phyloP scores from a whole-genome alignment of 108 stramenopile genomes.

The Craspedostauros australis region DNA sequence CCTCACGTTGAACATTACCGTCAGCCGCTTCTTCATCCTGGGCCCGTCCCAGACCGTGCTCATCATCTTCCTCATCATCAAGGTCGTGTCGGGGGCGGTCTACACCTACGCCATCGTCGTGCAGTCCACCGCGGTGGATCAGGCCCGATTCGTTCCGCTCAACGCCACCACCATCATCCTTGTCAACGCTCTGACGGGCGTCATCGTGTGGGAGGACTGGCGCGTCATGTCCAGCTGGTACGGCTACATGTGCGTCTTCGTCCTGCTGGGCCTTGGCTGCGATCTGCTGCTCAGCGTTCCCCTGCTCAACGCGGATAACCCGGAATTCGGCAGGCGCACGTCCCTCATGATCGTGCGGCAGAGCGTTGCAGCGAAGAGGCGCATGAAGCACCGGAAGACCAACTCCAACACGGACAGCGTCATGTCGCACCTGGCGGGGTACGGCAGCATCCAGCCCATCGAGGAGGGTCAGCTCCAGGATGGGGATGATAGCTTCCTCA shows the following conservation, averaged over 20 bases:
- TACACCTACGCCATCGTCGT: constrained; percentile 31
- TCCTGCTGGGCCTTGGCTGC: constrained; percentile 20
- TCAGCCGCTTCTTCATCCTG: constrained; percentile 13
- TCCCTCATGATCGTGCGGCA: too few species aligned
- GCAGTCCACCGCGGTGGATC: constrained; percentile 27
- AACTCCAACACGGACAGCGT: too few species aligned
- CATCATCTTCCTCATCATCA: constrained; percentile 11
- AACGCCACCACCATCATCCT: constrained; percentile 26
- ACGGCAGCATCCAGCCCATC: too few species aligned
- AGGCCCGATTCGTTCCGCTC: constrained; percentile 25
- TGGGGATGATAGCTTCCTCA: too few species aligned
- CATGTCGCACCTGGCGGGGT: too few species aligned
- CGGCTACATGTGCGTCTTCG: constrained; percentile 30
- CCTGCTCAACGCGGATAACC: constrained; percentile 22
- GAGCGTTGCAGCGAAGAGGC: too few species aligned
- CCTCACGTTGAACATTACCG: constrained; percentile 21
- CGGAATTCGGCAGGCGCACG: constrained; percentile 30
- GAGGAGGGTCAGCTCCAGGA: too few species aligned
- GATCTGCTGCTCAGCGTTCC: constrained; percentile 21
- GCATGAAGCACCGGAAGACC: too few species aligned
- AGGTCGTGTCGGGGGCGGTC: constrained; percentile 14
- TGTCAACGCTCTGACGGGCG: constrained; percentile 30
- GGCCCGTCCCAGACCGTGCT: constrained; percentile 2
- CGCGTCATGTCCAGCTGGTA: constrained; percentile 18
- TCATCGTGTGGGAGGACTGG: constrained; percentile 41